phyloP scores from a whole-genome alignment of 139 green algal species.

The Zygnema cylindricum region DNA sequence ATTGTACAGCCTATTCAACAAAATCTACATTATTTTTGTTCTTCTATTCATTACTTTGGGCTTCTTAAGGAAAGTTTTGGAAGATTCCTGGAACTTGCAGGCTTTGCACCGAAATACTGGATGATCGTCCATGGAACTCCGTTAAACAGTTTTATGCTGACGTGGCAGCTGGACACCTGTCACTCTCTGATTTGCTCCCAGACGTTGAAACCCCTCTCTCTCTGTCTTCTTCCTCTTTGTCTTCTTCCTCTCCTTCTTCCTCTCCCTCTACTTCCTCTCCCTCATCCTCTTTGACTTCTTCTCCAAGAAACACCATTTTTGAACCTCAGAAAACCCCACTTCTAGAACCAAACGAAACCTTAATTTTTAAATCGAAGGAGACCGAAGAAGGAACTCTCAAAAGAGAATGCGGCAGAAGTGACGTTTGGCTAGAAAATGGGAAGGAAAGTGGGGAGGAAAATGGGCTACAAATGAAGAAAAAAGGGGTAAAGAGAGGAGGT shows the following conservation, averaged over 20 bases:
- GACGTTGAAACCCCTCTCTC: background rate
- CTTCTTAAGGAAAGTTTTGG: too few relatives aligned
- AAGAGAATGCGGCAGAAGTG: background rate
- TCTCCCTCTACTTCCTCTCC: too few relatives aligned
- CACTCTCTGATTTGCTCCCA: conserved; percentile 1
- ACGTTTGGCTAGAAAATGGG: background rate
- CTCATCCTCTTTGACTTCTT: too few relatives aligned
- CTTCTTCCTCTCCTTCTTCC: too few relatives aligned
- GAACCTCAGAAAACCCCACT: background rate
- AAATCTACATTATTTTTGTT: too few relatives aligned
- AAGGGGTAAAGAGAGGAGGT: background rate
- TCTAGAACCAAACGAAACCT: background rate
- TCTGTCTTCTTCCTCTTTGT: background rate
- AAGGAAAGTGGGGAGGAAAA: background rate
- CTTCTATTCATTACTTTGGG: too few relatives aligned
- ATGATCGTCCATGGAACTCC: background rate
- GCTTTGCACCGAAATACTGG: background rate
- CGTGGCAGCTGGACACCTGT: conserved; percentile 3
- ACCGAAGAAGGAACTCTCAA: background rate
- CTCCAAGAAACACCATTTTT: background rate
- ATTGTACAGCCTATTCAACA: too few relatives aligned
- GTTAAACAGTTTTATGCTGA: background rate
- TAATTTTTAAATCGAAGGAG: background rate
- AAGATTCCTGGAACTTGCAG: too few relatives aligned
- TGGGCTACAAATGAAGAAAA: background rate